These are phyloP conservation scores for Diplotaxis tenuifolia DNA, from an alignment of 345 rosid genomes.

Conservation along the genomic window DNA sequence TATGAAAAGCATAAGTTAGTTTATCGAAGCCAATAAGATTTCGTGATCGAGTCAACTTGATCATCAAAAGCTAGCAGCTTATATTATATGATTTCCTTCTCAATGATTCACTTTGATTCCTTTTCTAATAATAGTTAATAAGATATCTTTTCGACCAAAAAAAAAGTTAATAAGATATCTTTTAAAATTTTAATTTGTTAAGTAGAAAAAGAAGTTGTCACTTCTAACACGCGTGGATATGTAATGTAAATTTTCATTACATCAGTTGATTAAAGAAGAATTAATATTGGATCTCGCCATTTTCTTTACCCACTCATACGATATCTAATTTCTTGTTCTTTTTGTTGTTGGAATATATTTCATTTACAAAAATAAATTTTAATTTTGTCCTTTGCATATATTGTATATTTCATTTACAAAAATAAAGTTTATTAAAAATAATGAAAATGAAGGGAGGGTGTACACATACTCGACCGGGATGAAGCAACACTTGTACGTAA, in stretches of 20 bases:
- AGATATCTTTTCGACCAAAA: background rate
- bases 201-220: slow-evolving; percentile 8
- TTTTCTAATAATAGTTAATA: background rate
- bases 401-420: background rate
- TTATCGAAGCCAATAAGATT: slow-evolving; percentile 11
- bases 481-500: slow-evolving; percentile 66
- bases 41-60: slow-evolving; percentile 12
- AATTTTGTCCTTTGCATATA: background rate
- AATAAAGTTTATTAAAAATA: background rate
- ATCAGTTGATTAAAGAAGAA: background rate
- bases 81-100: slow-evolving; percentile 16
- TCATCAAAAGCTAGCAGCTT: slow-evolving; percentile 22
- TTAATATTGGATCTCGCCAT: background rate
- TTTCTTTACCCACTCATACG: background rate
- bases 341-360: background rate
- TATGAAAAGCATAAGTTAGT: background rate
- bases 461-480: slow-evolving; percentile 70
- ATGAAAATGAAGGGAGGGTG: slow-evolving; percentile 49
- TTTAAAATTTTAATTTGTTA: background rate
- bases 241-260: background rate
- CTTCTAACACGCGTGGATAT: slow-evolving; percentile 6
- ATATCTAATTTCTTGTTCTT: background rate
- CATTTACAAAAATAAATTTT: too few relatives aligned
- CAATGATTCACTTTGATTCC: slow-evolving; percentile 5
- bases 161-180: background rate